Percentiles rank a stretch among this genome's conserved stretches.
phyloP scores from a whole-genome alignment of 176 grass and related monocot species.

The Leersia perrieri region DNA sequence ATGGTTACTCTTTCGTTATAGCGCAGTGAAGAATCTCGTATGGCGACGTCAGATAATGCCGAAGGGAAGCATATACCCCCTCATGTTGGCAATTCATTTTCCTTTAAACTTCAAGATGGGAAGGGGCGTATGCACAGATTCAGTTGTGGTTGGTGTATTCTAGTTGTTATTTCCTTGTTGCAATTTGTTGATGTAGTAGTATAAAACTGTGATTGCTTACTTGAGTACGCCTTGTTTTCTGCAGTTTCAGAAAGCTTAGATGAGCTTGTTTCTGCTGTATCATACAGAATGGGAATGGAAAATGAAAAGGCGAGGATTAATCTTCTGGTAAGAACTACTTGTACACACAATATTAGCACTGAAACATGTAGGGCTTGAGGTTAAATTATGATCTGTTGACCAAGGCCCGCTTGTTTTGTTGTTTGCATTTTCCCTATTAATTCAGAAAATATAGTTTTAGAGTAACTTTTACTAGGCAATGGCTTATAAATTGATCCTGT shows the following conservation, averaged over 20 bases:
- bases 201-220: neutral
- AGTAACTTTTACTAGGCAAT: neutral
- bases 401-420: neutral
- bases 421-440: neutral
- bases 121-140: conserved; percentile 68
- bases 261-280: conserved; percentile 58
- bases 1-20: conserved; percentile 12
- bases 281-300: conserved; percentile 44
- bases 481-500: neutral
- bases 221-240: neutral
- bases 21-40: conserved; percentile 53
- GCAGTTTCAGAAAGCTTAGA: conserved; percentile 57
- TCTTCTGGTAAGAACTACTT: conserved; percentile 57
- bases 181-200: neutral
- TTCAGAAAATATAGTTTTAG: conserved; percentile 18
- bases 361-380: neutral
- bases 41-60: conserved; percentile 32
- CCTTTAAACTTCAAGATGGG: conserved; percentile 53
- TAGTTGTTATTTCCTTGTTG: neutral
- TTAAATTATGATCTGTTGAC: neutral
- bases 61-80: conserved; percentile 52
- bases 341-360: neutral
- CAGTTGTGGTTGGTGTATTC: conserved; percentile 55
- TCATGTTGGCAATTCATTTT: conserved; percentile 55
- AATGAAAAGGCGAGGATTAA: conserved; percentile 37